Conservation (phyloP, 169 alveolate species). For the Cardiosporidium cionae region DNA sequence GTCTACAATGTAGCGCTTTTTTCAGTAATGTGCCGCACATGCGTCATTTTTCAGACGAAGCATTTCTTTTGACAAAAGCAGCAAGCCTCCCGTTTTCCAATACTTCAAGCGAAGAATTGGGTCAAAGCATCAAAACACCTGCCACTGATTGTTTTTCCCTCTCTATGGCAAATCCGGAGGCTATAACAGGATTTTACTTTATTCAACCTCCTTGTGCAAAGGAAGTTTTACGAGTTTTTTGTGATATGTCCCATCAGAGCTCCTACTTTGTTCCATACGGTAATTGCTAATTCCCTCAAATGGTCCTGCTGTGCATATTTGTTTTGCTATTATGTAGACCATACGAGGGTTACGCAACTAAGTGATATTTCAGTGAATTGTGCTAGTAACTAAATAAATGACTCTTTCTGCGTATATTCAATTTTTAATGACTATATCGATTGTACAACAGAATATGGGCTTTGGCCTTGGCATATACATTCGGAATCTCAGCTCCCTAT, state of each 20-base stretch:
- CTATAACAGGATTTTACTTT: constrained; percentile 75
- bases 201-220: constrained; percentile 64
- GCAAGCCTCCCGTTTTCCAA: constrained; percentile 10
- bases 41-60: no score
- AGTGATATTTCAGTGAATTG: no score
- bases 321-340: no score
- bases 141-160: constrained; percentile 68
- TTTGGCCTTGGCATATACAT: constrained; percentile 37
- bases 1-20: no score
- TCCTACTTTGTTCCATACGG: constrained; percentile 59
- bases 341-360: no score
- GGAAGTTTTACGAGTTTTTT: constrained; percentile 64
- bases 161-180: constrained; percentile 52
- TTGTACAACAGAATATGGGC: constrained; percentile 23
- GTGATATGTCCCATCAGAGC: constrained; percentile 70
- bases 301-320: no score
- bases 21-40: no score
- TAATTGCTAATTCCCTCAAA: constrained; percentile 11
- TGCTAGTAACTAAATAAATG: no score
- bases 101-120: constrained; percentile 42
- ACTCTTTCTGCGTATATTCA: no score
- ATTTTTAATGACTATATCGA: neutral
- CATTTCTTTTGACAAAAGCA: neutral
- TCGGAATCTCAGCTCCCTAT: constrained; percentile 25
- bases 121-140: constrained; percentile 46